Base-by-base conservation (phyloP, 345 rosid genomes). In the Citrus sp. region DNA sequence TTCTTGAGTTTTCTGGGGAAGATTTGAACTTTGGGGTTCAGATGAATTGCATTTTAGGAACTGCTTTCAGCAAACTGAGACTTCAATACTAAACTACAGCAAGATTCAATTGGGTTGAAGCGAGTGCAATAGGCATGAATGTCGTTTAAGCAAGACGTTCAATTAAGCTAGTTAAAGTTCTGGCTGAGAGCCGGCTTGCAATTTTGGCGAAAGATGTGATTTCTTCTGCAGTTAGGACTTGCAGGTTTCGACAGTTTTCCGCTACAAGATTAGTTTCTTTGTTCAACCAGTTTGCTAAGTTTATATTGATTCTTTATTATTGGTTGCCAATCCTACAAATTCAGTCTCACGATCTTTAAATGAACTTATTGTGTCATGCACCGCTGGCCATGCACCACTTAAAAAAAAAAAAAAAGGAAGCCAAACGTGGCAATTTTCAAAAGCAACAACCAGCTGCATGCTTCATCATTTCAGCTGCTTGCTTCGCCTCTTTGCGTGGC, bases 1-100 rank as follows among this genome's bases (percentile, higher is more conserved):
- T 76, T 74, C 78, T 18, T 81, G 80, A 75, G 67, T 21, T 76
- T 71, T 40, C 32, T 21, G 9, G 55, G 49, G 61, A 32, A 51
- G 49, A 65, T 40, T 66, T 71, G 35, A 27, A 35, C 25, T 58
- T 22, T n/a, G 10, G 13, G 42, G 54, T 58, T 78, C 72, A 60
- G 5, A 1, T 9, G 55, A 51, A 30, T 22, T 61, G 30, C 61
- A 21, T 40, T 32, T 30, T 3, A 51, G 28, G 7, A 24, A 54
- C 46, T n/a, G 74, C 27, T 32, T 37, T 32, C 71, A 66, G 42
- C 77, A 60, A 74, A 67, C 27, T 18, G 9, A 51, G 30, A 79
- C 38, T 28, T 5, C 10, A 59, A 76, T 42, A 72, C 72, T 10
- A 12, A 22, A 7, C 24, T n/a, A 32, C 5, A 32, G 34, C 5